phyloP scores from a whole-genome alignment of 441 rosid species.

The Gossypium schwendimanii region DNA sequence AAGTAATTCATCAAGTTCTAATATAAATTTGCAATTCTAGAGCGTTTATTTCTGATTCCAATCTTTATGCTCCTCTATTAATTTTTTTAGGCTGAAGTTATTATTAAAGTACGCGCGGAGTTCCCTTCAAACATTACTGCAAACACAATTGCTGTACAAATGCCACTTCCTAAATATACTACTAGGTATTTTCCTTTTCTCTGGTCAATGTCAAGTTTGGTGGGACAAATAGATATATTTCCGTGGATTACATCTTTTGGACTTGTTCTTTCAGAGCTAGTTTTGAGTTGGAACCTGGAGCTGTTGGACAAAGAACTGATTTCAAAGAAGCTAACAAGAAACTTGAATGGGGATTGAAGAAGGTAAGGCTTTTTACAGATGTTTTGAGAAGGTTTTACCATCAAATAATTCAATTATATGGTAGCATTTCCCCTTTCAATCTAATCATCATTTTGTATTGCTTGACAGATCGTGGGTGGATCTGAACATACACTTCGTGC shows the following conservation, averaged over 20 bases:
- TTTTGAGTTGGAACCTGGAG: slow-evolving; percentile 83
- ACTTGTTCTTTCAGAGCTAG: slow-evolving; percentile 49
- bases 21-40: neutral
- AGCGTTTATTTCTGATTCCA: neutral
- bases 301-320: slow-evolving; percentile 79
- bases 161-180: slow-evolving; percentile 93
- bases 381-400: neutral
- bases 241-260: neutral
- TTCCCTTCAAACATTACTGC: slow-evolving; percentile 74
- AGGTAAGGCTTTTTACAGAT: slow-evolving; percentile 39
- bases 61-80: neutral
- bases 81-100: slow-evolving; percentile 71
- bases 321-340: slow-evolving; percentile 79
- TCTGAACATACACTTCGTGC: slow-evolving; percentile 83
- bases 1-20: slow-evolving; percentile 14
- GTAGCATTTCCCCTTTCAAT: neutral
- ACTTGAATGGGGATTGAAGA: slow-evolving; percentile 89
- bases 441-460: slow-evolving; percentile 10
- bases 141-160: slow-evolving; percentile 69
- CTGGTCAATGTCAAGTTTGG: neutral
- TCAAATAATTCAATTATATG: neutral
- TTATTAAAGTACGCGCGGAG: slow-evolving; percentile 77
- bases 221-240: neutral
- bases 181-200: slow-evolving; percentile 42
- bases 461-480: slow-evolving; percentile 81